phyloP scores from a whole-genome alignment of 306 rosid genomes.

The Cicer judaicum region DNA sequence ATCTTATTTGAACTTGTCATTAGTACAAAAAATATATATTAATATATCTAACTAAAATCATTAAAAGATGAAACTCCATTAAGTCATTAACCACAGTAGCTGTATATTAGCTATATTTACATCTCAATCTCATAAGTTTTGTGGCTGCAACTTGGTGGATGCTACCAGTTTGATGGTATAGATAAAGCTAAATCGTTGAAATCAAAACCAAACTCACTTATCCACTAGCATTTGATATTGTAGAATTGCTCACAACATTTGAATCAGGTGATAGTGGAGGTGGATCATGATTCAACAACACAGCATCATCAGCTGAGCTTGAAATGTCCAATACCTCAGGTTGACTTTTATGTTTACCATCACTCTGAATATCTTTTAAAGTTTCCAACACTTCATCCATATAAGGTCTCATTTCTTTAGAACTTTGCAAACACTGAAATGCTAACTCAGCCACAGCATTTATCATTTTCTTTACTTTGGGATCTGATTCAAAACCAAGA shows the following conservation, averaged over 20 bases:
- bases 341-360: conserved; percentile 44
- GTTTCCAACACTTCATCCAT: conserved; percentile 64
- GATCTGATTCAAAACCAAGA: conserved; percentile 70
- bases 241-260: conserved; percentile 47
- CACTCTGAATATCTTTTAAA: conserved; percentile 58
- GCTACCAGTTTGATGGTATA: not conserved
- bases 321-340: conserved; percentile 59
- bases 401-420: conserved; percentile 70
- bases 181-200: conserved; percentile 25
- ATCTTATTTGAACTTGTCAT: conserved; percentile 15
- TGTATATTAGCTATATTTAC: conserved; percentile 49
- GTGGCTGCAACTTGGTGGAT: conserved; percentile 3
- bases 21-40: not conserved
- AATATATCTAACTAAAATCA: not conserved
- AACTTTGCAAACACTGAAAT: conserved; percentile 72
- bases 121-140: conserved; percentile 40
- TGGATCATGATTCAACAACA: conserved; percentile 54
- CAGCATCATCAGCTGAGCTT: conserved; percentile 52
- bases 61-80: conserved; percentile 21
- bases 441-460: conserved; percentile 80
- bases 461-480: conserved; percentile 58
- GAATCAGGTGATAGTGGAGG: conserved; percentile 65
- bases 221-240: conserved; percentile 62
- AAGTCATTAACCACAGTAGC: conserved; percentile 22
- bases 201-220: conserved; percentile 36